These are phyloP conservation scores for Rutstroemia sp. DNA, from an alignment of 2,329 filamentous ascomycete genomes.

Conservation along the genomic window DNA sequence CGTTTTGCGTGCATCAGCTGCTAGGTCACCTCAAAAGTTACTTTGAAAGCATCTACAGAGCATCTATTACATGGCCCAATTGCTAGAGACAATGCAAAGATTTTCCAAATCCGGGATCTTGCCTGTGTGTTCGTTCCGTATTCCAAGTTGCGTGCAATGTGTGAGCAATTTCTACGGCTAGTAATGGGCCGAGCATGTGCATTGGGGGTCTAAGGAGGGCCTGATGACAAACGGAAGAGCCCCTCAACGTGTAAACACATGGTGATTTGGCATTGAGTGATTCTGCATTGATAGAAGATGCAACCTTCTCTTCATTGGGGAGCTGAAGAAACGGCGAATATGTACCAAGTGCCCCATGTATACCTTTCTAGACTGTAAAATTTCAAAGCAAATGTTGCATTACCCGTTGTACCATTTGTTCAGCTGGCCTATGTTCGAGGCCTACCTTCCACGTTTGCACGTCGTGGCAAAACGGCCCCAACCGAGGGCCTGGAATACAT, in stretches of 20 bases:
- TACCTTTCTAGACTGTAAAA: not conserved
- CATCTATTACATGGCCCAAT: slow-evolving; percentile 1
- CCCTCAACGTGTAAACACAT: no score
- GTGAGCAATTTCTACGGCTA: not conserved
- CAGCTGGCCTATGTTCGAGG: no score
- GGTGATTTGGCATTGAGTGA: not conserved
- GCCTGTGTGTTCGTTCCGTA: not conserved
- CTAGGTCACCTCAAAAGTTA: slow-evolving; percentile 11
- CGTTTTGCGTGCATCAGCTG: slow-evolving; percentile 9
- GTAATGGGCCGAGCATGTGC: no score
- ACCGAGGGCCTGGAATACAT: not conserved
- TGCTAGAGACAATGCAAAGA: slow-evolving; percentile 2
- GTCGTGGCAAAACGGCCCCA: not conserved
- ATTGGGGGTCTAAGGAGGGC: no score
- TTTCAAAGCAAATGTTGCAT: not conserved
- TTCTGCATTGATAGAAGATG: not conserved
- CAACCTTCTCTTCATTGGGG: not conserved
- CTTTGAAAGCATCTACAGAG: slow-evolving; percentile 10
- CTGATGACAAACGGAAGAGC: no score
- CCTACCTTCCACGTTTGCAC: no score
- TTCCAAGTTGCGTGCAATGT: not conserved
- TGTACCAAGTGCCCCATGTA: not conserved
- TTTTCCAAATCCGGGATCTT: not conserved
- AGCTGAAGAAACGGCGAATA: not conserved
- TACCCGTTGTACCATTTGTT: no score